Base-by-base conservation (phyloP, 768 basidiomycete species). In the Suillus discolor region DNA sequence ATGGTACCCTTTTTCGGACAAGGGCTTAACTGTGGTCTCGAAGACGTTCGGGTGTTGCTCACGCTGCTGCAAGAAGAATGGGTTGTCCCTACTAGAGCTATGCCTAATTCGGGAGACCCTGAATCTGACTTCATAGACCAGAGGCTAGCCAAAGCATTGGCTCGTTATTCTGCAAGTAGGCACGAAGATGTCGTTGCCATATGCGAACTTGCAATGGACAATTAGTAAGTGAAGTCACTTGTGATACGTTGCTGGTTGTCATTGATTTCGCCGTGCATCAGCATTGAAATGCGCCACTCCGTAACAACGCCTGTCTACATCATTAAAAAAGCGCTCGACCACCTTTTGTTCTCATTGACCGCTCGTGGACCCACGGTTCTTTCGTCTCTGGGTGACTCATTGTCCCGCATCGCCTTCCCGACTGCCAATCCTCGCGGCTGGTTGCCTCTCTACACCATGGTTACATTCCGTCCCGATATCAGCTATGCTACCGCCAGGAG, bases 1-100 rank as follows among this genome's bases (percentile, higher is more conserved):
- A 98, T 99, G 96, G 96, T 96, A n/a, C 96, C 97, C 68, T 96
- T 96, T 80, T 96, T 92, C 75, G 93, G 97, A 51, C 97, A 99
- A 83, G 97, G 97, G 49, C 85, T 99, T 71, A 99, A 99, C 74
- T 97, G 96, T 74, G 97, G 97, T 18, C 85, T 99, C 62, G 97
- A 99, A 79, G 97, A 99, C 77, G 96, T 99, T 71, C 88, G 97
- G 70, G 87, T 99, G 62, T 84, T 99, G 69, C 86, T 89, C 66
- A 83, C 87, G 38, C 79, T 96, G 64, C 83, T 98, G 72, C 85
- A 86, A 64, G 83, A 89, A 66, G 88, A 91, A 76, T 83, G 84
- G 18, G 89, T 96, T 65, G 84, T 66, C 77, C 88, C 65, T 78
- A 77, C 74, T 72, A 60, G 66, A 74, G 66, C 74, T 73, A 67